Conservation (phyloP, 2,329 filamentous ascomycete genomes). For the Plenodomus biglobosus region DNA sequence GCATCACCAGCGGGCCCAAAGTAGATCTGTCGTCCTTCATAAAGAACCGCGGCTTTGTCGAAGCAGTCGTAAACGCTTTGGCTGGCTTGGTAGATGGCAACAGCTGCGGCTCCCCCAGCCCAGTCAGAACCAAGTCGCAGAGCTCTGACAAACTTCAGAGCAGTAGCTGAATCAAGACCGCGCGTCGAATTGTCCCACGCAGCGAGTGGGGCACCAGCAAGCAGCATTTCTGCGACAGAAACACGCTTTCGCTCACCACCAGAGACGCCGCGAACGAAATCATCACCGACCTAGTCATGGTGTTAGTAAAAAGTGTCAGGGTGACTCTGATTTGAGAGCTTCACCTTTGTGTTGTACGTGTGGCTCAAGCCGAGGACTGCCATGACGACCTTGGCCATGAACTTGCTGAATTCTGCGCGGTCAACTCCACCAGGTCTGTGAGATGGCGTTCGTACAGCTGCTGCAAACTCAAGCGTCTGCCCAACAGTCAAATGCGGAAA, state of each 20-base stretch:
- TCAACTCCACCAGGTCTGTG: conserved; percentile 39
- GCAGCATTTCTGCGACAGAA: conserved; percentile 58
- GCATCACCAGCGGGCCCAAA: conserved; percentile 66
- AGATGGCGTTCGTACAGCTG: conserved; percentile 54
- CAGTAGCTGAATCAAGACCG: conserved; percentile 51
- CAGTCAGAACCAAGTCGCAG: conserved; percentile 55
- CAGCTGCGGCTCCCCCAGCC: conserved; percentile 53
- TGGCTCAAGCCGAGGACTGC: conserved; percentile 57
- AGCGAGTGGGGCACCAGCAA: conserved; percentile 44
- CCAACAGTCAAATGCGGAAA: conserved; percentile 61
- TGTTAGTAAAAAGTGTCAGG: neutral
- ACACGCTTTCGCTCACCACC: conserved; percentile 65
- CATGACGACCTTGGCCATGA: conserved; percentile 56
- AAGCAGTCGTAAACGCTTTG: conserved; percentile 63
- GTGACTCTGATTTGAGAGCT: neutral
- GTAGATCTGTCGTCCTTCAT: conserved; percentile 77
- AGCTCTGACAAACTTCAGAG: conserved; percentile 60
- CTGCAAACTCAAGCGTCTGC: conserved; percentile 60
- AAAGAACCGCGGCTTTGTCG: conserved; percentile 73
- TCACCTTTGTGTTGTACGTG: conserved; percentile 54
- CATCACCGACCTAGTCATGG: conserved; percentile 50
- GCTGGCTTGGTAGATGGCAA: conserved; percentile 60
- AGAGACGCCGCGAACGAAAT: conserved; percentile 63
- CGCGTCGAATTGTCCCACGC: conserved; percentile 52
- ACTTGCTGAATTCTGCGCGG: conserved; percentile 50